phyloP scores from a whole-genome alignment of 768 basidiomycete genomes.

The Cystobasidium ongulense region DNA sequence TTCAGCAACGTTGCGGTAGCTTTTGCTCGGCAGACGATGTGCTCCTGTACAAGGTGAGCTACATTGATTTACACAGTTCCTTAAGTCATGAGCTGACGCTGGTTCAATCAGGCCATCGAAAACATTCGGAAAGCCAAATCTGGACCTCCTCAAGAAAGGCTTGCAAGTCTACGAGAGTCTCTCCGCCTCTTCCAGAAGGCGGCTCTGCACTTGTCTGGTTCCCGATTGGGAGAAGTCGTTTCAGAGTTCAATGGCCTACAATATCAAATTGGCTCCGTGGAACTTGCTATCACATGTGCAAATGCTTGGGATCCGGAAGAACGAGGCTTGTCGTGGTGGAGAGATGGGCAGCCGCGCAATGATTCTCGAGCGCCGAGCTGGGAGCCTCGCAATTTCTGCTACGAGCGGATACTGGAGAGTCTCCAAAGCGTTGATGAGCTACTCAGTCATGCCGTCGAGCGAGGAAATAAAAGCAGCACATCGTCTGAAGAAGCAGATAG shows the following conservation, averaged over 20 bases:
- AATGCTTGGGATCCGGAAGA: conserved; percentile 66
- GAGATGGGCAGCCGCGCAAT: conserved; percentile 54
- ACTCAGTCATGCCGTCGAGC: conserved; percentile 48
- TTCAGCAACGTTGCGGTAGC: conserved; percentile 89
- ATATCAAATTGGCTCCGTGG: conserved; percentile 77
- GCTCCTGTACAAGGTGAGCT: conserved; percentile 78
- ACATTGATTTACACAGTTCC: conserved; percentile 2
- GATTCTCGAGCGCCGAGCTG: conserved; percentile 57
- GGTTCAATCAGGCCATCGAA: conserved; percentile 68
- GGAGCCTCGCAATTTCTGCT: conserved; percentile 63
- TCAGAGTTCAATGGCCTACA: conserved; percentile 79
- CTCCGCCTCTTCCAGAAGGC: conserved; percentile 85
- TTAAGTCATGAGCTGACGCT: not conserved
- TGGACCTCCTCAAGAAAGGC: conserved; percentile 62
- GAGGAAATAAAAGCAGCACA: conserved; percentile 9
- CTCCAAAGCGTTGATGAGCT: conserved; percentile 66
- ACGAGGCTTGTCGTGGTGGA: conserved; percentile 56
- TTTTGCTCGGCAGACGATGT: conserved; percentile 99
- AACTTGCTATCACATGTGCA: conserved; percentile 76
- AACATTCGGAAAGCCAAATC: conserved; percentile 83
- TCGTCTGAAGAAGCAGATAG: conserved; percentile 57
- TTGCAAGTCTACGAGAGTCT: conserved; percentile 75
- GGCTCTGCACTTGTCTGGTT: conserved; percentile 69
- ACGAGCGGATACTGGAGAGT: conserved; percentile 74
- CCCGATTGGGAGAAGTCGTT: conserved; percentile 74